These are phyloP conservation scores for Lonicera japonica DNA, from an alignment of 129 eudicot species.

Conservation along the genomic window DNA sequence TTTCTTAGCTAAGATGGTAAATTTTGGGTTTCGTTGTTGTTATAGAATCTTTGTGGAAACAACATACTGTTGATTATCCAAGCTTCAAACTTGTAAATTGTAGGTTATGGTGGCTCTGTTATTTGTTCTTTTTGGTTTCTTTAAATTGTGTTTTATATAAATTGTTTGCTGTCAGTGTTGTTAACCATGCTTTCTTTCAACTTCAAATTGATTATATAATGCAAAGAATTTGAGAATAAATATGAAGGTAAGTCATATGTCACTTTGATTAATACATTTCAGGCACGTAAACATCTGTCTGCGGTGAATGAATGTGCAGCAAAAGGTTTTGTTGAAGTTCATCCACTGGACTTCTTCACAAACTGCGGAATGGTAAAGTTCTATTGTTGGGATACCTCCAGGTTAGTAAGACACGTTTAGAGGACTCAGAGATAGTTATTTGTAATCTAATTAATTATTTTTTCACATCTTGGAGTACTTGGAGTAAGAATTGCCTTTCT, in stretches of 20 bases:
- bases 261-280: not conserved
- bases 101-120: conserved; percentile 34
- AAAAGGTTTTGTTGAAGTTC: conserved; percentile 30
- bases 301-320: conserved; percentile 17
- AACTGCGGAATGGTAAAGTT: conserved; percentile 30
- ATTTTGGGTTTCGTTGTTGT: too few relatives aligned
- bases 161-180: not conserved
- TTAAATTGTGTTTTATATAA: not conserved
- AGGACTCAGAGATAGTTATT: conserved; percentile 29
- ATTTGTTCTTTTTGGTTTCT: not conserved
- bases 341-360: conserved; percentile 31
- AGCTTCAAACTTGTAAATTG: conserved; percentile 35
- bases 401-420: conserved; percentile 29
- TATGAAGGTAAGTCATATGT: conserved; percentile 21
- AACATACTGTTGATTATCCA: conserved; percentile 26
- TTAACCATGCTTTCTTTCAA: not conserved
- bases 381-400: conserved; percentile 35
- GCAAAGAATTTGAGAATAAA: conserved; percentile 25
- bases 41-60: too few relatives aligned
- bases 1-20: too few relatives aligned
- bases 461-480: too few relatives aligned
- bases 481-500: too few relatives aligned
- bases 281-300: not conserved
- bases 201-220: not conserved
- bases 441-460: too few relatives aligned